Conservation (phyloP, 1,284 basidiomycete genomes). For the Papiliotrema flavescens region DNA sequence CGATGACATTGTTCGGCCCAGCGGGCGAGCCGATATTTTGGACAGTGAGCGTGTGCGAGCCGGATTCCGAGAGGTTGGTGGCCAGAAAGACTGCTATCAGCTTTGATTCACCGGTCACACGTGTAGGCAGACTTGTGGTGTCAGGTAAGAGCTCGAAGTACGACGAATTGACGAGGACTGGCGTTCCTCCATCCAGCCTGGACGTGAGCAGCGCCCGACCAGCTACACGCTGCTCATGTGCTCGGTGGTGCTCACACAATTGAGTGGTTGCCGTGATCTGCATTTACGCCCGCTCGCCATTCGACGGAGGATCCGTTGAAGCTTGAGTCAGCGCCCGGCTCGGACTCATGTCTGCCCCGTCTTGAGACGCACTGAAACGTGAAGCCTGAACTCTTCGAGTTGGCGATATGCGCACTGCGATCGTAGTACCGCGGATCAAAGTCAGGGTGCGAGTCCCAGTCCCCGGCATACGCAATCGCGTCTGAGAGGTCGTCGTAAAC, state of each 20-base stretch:
- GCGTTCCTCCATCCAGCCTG: conserved; percentile 3
- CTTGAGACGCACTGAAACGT: neutral
- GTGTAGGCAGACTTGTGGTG: neutral
- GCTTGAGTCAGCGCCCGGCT: no score
- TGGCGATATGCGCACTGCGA: neutral
- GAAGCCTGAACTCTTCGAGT: neutral
- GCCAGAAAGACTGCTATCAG: conserved; percentile 7
- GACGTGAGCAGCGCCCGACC: neutral
- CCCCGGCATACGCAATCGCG: conserved; percentile 4
- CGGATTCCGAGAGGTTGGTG: conserved; percentile 6
- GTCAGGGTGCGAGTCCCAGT: neutral
- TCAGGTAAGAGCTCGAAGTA: neutral
- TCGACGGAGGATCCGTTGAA: conserved; percentile 13
- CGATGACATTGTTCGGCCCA: neutral
- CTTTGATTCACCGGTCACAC: neutral
- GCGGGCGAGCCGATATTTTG: conserved; percentile 1
- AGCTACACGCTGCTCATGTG: no score
- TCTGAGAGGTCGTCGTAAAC: conserved; percentile 13
- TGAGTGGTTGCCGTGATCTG: conserved; percentile 9
- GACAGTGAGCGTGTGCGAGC: conserved; percentile 3
- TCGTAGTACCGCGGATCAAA: conserved; percentile 1
- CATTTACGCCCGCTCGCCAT: conserved; percentile 1
- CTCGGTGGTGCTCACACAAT: conserved; percentile 2
- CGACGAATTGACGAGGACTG: neutral
- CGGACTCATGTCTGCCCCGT: no score